Base-by-base conservation (phyloP, 2,329 filamentous ascomycete species). In the Xylariaceae sp. region DNA sequence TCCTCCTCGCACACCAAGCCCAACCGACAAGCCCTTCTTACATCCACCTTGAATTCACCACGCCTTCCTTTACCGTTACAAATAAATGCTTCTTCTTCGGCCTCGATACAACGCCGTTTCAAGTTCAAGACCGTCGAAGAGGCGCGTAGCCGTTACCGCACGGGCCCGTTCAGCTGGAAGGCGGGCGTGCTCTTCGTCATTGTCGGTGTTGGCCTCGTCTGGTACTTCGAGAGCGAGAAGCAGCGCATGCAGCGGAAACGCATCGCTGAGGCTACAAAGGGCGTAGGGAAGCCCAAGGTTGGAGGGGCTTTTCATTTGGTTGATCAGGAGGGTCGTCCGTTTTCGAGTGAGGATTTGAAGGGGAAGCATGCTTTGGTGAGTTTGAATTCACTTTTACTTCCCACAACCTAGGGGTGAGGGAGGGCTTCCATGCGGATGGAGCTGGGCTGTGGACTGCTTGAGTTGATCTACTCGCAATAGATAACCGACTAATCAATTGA, bases 141-240 rank as follows among this genome's bases (percentile, higher is more conserved):
- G 66, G 75, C 76, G 37, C 78, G 76, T 67, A 80, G 75, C 63
- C 68, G 77, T 52, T 74, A 81, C 54, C 71, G 73, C 50, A 76
- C 75, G 41, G 79, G 79, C 45, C 93, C 93, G 22, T 97, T 98
- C 73, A 95, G 91, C 43, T 91, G 88, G 82, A 92, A 89, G 69
- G 86, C 92, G 23, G 92, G 89, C 16, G 57, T 90, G 40, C 76
- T 98, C 53, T 97, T 98, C 72, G 75, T 97, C 54, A 64, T 78
- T 37, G 86, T 90, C 2, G 90, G 88, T 57, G 83, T 72, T 11
- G 85, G 82, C 22, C 76, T 98, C 60, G 83, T 90, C 49, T 80
- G 88, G 69, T 98, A 97, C 67, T 97, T 98, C 69, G 88, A 91
- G 61, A 82, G 83, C 59, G 93, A 98, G 68, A 97, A 97, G 74